Base-by-base conservation (phyloP, 2,329 filamentous ascomycete species). In the Neonectria neomacrospora region DNA sequence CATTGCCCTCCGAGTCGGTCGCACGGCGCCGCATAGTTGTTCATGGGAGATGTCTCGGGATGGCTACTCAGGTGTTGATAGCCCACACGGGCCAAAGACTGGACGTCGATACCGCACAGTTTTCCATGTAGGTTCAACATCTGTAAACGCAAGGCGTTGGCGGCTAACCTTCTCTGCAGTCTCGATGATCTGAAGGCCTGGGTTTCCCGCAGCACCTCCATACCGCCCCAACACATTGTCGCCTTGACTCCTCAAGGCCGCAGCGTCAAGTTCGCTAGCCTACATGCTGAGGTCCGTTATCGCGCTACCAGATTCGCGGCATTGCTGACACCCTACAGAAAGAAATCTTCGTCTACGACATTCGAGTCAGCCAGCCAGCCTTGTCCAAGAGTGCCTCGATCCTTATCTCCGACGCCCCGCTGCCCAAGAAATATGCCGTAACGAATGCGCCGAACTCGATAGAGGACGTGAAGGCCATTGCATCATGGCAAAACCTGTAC, bases 291-390 rank as follows among this genome's bases (percentile, higher is more conserved):
- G 86, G 92, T 93, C 81, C 44, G 82, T 78, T 39, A 37, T 53
- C 51, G 63, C 32, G 32, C 18, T 41, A 28, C 50, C 58, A 16
- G 58, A 44, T 26, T 51, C 41, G 45, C 37, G 47, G 14, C 54
- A n/a, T 62, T 41, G 42, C 65, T 74, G 30, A 72, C 66, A 45
- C 45, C 11, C 37, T 5, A 4, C 53, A 96, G 91, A 92, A 88
- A 69, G 94, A 98, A 77, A 89, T 99, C 61, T 98, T 92, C 76
- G 88, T 98, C 55, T 99, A 97, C 79, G 94, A 97, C 78, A 91
- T 94, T 66, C 89, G 90, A 70, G 88, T 91, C 72, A 88, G 91
- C 67, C 85, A 90, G 67, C 78, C 87, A 54, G 80, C 84, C 52
- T 82, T 85, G 54, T 73, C 84, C 8, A 79, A 78, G 39, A 76